Evolutionary conservation across 2,329 filamentous ascomycete genomes (phyloP), one percentile per base, ranked within the genome.

Genomic region (Dryadomyces quercivorus): DNA sequence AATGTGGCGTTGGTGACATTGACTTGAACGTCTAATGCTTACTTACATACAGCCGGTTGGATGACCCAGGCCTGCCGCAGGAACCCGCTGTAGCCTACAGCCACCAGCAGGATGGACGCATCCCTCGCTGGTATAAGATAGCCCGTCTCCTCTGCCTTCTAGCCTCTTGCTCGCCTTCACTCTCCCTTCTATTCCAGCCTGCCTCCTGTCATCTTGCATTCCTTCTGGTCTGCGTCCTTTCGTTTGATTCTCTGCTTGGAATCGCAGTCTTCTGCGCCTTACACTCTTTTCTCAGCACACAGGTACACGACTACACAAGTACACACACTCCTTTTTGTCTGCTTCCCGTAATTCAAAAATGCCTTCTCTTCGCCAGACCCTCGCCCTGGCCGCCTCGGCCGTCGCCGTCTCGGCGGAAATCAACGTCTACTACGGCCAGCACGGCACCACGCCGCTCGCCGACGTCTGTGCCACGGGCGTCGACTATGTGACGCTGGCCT

Each of bases 401-500:
- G 59, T 61, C 8, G 63, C 59, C 36, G 44, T 63, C 52, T 40
- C 52, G 22, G 56, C 49, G 40, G n/a, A 59, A 53, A 63, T 67
- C 56, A 66, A 66, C 52, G 60, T 66, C 51, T 67, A 67, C 58
- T 67, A 60, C 56, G 66, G 66, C 26, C 67, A 69, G 59, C 48
- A 55, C 2, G 66, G 65, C 34, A 16, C 8, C 6, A 46, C 55
- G 31, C 54, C 61, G 9, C 62, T 69, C 21, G 47, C 57, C n/a
- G 55, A 55, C 5, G 62, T 63, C 56, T 72, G 70, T 59, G 60
- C 64, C 26, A 61, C 60, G n/a, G 62, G 62, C 16, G 63, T 72
- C 53, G 70, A 72, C 56, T 70, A 66, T 49, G 63, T 72, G 50
- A 72, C 70, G 6, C 61, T 72, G 21, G 66, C 63, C 47, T 72